Base-by-base conservation (phyloP, 1,139 yeast species). In the Zygosaccharomyces pseudobailii region DNA sequence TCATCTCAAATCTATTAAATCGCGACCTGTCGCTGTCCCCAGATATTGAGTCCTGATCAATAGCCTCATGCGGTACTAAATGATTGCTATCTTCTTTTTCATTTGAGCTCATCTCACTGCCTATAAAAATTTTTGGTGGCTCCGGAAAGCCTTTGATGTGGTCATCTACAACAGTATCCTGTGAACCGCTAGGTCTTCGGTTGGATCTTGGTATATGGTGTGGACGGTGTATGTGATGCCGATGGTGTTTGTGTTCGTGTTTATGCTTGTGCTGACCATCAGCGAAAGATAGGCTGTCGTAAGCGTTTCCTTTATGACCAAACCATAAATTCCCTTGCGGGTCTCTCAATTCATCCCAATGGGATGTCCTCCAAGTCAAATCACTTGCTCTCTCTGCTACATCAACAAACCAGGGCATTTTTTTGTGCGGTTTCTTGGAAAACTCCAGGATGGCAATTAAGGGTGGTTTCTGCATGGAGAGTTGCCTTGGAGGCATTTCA, bases 331-430 rank as follows among this genome's bases (percentile, higher is more conserved):
- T 71, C 0, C 89, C 89, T 6, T 71, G 65, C 0, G 83, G 69
- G 45, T 74, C 73, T 35, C 68, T 67, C 43, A 87, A 66, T 55
- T 82, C 83, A 55, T 75, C 70, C 81, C 87, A 80, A 58, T 84
- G 84, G n/a, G 70, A 65, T 6, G 74, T 69, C 55, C 90, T 72
- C 92, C 95, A 87, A 0, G 76, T 68, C 22, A 74, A 54, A 61
- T 87, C 95, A 43, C 78, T 74, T 6, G 79, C 67, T 32, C 76
- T 64, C 59, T 87, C 96, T 45, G 78, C 71, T 40, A 83, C 65
- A 46, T 82, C 86, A 3, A 87, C 74, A 36, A 84, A 80, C 95
- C 95, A 87, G 4, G 61, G 60, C 47, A 57, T 48, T 36, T 54
- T 57, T 36, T 55, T 54, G 28, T 57, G 52, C 4, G 61, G 56